Evolutionary conservation across 148 eudicot genomes (phyloP).

Genomic region (Linanthus parryae): DNA sequence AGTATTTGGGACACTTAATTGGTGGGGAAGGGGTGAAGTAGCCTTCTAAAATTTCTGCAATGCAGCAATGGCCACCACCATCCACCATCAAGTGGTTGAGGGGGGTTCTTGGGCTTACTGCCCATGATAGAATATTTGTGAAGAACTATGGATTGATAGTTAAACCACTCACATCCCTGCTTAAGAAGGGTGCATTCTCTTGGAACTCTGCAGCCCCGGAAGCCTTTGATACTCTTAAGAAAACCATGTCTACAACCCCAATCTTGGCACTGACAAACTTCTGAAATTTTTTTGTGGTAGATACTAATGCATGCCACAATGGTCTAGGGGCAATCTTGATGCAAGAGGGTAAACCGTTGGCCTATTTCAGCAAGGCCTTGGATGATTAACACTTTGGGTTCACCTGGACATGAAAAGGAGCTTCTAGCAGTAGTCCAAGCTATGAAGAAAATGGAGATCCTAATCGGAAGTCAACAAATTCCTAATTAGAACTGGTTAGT

Average conservation of each 20-base stretch:
- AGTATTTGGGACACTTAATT: background rate
- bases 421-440: too few species aligned
- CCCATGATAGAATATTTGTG: background rate
- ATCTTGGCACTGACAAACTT: background rate
- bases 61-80: background rate
- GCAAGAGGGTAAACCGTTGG: background rate
- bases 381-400: background rate
- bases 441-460: too few species aligned
- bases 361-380: background rate
- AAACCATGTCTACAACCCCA: background rate
- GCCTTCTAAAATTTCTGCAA: background rate
- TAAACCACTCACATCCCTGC: background rate
- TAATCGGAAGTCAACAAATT: too few species aligned
- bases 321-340: background rate
- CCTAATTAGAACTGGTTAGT: background rate
- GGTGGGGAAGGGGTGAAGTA: background rate
- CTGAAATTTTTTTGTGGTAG: background rate
- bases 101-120: background rate
- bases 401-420: too few species aligned
- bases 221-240: background rate
- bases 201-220: background rate
- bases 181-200: background rate
- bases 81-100: background rate
- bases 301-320: background rate
- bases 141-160: background rate